Conservation (phyloP, 768 basidiomycete species). For the Clavulina sp. region DNA sequence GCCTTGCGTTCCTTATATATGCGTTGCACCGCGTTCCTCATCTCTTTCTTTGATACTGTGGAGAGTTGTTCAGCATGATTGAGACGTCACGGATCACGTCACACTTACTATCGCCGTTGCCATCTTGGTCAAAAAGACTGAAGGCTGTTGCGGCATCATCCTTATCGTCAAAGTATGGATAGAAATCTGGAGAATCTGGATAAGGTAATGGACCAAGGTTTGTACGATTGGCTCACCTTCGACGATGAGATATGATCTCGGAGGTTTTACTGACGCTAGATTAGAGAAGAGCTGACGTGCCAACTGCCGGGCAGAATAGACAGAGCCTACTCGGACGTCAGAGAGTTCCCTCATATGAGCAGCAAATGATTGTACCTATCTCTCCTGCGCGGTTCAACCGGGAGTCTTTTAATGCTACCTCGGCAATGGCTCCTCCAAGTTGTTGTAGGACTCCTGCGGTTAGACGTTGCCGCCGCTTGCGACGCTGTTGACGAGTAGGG, state of each 20-base stretch:
- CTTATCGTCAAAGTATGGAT: constrained; percentile 54
- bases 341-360: too few relatives aligned
- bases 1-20: constrained; percentile 67
- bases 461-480: background rate
- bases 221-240: constrained; percentile 42
- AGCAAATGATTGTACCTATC: constrained; percentile 23
- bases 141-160: constrained; percentile 43
- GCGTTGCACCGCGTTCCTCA: constrained; percentile 66
- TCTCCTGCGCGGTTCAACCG: constrained; percentile 39
- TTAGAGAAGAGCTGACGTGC: constrained; percentile 51
- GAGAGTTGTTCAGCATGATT: background rate
- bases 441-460: background rate
- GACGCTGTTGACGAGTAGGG: too few relatives aligned
- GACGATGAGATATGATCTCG: constrained; percentile 43
- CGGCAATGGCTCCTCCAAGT: constrained; percentile 46
- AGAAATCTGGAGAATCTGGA: constrained; percentile 36
- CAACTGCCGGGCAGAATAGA: constrained; percentile 46
- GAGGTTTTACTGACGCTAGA: constrained; percentile 41
- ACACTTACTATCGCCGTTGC: background rate
- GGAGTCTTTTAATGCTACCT: constrained; percentile 51
- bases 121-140: constrained; percentile 10
- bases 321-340: constrained; percentile 12
- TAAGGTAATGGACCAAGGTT: background rate
- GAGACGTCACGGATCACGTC: background rate
- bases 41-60: constrained; percentile 43